Evolutionary conservation across 495 filamentous ascomycete species (phyloP), one percentile per base, ranked within the genome.

Genomic region (Aspergillus kassunensis): DNA sequence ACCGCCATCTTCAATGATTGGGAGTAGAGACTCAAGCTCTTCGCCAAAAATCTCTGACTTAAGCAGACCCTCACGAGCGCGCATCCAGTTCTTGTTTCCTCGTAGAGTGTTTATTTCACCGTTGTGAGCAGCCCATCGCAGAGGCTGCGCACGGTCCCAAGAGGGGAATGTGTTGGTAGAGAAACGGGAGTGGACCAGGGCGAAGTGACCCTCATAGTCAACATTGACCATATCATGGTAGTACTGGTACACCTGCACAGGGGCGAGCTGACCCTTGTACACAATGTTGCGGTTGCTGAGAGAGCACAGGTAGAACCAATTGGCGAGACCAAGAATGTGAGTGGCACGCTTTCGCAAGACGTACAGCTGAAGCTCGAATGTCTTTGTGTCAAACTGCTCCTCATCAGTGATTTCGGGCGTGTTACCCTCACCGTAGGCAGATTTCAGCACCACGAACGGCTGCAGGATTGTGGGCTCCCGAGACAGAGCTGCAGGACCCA

Each of bases 71-170:
- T 99, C 93, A 65, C 93, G 86, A 44, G 93, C 92, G 51, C 93
- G 84, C 93, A 99, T 99, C 93, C 95, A 99, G 74, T 99, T 99
- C 80, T 99, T 99, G 76, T 99, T 99, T 42, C 93, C 93, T 59
- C 93, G 88, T 56, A 99, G 76, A 3, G 93, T 99, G 68, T 99
- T 99, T 58, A 99, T 97, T 71, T 99, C 93, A 76, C 93, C 93
- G 63, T 99, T 99, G 76, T 99, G 93, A 65, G 93, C 93, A 43
- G 91, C 91, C 95, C 92, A 97, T 67, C 93, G 83, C 56, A 99
- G 70, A 18, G 93, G 93, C 72, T 99, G 93, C 34, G 93, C 95
- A 71, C 93, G 89, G 71, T 99, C 93, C 93, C 93, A 99, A 8
- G 91, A 96, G 21, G 93, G 93, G 69, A 99, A 99, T 39, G 93